These are phyloP conservation scores for Sisymbrium irio DNA, from an alignment of 345 rosid genomes.

Conservation along the genomic window DNA sequence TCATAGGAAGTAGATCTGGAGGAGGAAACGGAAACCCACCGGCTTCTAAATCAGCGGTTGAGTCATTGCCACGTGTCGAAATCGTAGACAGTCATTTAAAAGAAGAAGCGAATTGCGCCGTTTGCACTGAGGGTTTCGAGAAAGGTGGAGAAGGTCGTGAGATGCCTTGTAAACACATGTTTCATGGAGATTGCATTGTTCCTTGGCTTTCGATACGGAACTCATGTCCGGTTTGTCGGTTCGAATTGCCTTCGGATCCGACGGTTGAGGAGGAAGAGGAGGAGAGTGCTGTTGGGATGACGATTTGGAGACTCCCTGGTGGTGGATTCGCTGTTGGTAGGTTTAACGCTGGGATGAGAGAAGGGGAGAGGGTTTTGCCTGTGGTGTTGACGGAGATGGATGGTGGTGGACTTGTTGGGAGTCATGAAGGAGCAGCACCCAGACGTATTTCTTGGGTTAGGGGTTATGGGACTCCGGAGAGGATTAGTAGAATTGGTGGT, in stretches of 20 bases:
- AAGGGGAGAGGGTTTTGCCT: constrained; percentile 46
- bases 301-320: constrained; percentile 81
- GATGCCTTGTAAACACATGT: constrained; percentile 79
- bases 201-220: constrained; percentile 71
- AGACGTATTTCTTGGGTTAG: constrained; percentile 54
- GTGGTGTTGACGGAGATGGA: constrained; percentile 70
- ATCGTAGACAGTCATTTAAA: constrained; percentile 39
- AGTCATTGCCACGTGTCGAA: constrained; percentile 56
- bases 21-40: too few relatives aligned
- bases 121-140: constrained; percentile 69
- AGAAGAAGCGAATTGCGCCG: constrained; percentile 67
- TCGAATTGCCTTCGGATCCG: constrained; percentile 52
- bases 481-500: constrained; percentile 32
- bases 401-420: constrained; percentile 52
- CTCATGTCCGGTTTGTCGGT: constrained; percentile 77
- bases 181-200: constrained; percentile 65
- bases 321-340: constrained; percentile 88
- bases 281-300: constrained; percentile 50
- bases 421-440: constrained; percentile 35
- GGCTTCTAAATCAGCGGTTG: constrained; percentile 70
- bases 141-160: constrained; percentile 56
- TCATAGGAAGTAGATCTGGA: constrained; percentile 53
- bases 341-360: constrained; percentile 46
- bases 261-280: neutral
- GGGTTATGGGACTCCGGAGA: constrained; percentile 19